Evolutionary conservation across 208 protist species (phyloP).

Genomic region (Leishmania amazonensis): DNA sequence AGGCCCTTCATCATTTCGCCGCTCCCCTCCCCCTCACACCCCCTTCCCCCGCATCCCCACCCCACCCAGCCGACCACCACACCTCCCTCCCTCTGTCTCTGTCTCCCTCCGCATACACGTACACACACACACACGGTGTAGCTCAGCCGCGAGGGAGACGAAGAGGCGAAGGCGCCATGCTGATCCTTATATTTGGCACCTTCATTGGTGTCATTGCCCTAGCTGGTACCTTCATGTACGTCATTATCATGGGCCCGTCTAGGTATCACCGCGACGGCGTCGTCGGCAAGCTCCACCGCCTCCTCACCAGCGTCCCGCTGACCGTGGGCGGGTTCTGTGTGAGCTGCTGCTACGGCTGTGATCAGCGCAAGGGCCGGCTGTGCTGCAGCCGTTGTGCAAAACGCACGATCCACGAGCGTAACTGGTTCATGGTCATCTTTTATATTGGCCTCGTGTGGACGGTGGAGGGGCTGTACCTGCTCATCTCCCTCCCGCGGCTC

Average conservation of each 20-base stretch:
- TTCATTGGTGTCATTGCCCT: conserved; percentile 44
- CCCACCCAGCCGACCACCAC: neutral
- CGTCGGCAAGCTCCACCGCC: conserved; percentile 65
- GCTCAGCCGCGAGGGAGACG: neutral
- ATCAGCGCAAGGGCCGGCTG: conserved; percentile 39
- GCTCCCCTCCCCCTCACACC: neutral
- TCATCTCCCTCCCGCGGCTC: conserved; percentile 58
- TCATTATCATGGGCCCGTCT: conserved; percentile 89
- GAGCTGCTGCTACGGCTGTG: conserved; percentile 51
- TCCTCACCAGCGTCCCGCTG: conserved; percentile 36
- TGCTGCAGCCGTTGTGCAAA: conserved; percentile 42
- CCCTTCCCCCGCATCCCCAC: neutral
- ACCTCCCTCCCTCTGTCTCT: neutral
- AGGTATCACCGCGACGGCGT: conserved; percentile 86
- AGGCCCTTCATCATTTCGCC: neutral
- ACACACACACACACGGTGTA: neutral
- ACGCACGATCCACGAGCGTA: conserved; percentile 54
- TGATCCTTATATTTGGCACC: conserved; percentile 33
- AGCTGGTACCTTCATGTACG: conserved; percentile 74
- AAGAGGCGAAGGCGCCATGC: conserved; percentile 7
- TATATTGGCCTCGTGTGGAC: conserved; percentile 87
- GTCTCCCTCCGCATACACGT: neutral
- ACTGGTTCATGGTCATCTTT: conserved; percentile 86
- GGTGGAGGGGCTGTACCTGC: conserved; percentile 81
- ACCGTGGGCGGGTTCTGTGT: conserved; percentile 51